Evolutionary conservation across 2,329 filamentous ascomycete species (phyloP).

Genomic region (Leptosphaerulina australis): DNA sequence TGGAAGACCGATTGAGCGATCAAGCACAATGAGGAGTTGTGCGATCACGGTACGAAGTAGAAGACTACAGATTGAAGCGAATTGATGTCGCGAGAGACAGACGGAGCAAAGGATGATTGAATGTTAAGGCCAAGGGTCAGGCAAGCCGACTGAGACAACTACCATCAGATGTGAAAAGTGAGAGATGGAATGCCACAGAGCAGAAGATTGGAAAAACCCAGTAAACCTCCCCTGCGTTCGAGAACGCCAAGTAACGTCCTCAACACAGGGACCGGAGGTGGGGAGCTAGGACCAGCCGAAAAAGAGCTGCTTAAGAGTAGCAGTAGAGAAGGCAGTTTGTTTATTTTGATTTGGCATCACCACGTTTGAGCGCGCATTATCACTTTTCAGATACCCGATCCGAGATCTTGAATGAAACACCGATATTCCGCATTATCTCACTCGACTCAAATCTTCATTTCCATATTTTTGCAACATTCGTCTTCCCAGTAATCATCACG

Average conservation of each 20-base stretch:
- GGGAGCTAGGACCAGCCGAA: background rate
- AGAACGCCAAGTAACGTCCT: background rate
- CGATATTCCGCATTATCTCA: constrained; percentile 6
- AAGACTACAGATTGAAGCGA: too few relatives aligned
- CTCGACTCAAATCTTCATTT: background rate
- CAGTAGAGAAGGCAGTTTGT: background rate
- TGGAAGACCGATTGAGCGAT: constrained; percentile 82
- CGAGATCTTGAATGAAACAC: constrained; percentile 14
- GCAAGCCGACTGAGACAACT: background rate
- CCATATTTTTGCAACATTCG: too few relatives aligned
- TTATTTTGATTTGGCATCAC: constrained; percentile 9
- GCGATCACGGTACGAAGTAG: background rate
- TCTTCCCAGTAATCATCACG: too few relatives aligned
- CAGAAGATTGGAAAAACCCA: background rate
- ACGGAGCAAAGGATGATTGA: too few relatives aligned
- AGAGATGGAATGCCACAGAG: background rate
- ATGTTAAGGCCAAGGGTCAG: background rate
- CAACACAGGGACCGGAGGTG: background rate
- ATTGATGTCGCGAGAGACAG: too few relatives aligned
- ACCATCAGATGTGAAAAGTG: background rate
- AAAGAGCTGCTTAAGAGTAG: too few relatives aligned
- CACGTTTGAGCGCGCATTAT: constrained; percentile 16
- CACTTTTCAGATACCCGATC: constrained; percentile 15
- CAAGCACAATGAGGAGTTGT: background rate
- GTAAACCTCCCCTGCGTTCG: background rate